Evolutionary conservation across 2,329 filamentous ascomycete species (phyloP).

Genomic region (Alternaria longipes): DNA sequence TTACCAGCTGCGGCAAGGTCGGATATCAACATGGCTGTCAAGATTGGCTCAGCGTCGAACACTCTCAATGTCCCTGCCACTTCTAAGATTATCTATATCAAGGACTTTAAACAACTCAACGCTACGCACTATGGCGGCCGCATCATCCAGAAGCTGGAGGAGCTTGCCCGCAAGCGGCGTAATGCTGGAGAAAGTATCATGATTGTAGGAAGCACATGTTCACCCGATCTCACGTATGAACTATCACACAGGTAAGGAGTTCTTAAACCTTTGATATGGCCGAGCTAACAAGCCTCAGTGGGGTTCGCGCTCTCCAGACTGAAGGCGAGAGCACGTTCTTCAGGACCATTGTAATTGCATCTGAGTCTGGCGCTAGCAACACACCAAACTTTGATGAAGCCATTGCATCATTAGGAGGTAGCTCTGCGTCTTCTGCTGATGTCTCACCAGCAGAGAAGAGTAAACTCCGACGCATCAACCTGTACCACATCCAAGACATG

Average conservation of each 20-base stretch:
- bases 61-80: conserved; percentile 41
- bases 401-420: conserved; percentile 16
- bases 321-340: conserved; percentile 45
- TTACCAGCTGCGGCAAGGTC: conserved; percentile 29
- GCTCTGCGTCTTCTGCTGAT: conserved; percentile 13
- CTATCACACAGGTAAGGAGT: conserved; percentile 47
- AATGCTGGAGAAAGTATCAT: conserved; percentile 75
- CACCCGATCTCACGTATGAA: conserved; percentile 58
- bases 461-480: conserved; percentile 63
- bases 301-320: conserved; percentile 58
- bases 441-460: conserved; percentile 26
- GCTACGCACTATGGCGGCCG: conserved; percentile 73
- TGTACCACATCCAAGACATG: conserved; percentile 72
- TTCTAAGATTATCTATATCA: conserved; percentile 77
- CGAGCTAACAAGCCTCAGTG: conserved; percentile 31
- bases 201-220: conserved; percentile 79
- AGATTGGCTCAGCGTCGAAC: conserved; percentile 28
- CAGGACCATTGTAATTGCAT: conserved; percentile 48
- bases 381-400: conserved; percentile 26
- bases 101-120: conserved; percentile 82
- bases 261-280: neutral
- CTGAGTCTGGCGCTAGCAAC: conserved; percentile 23
- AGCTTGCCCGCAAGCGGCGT: conserved; percentile 76
- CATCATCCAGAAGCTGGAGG: conserved; percentile 75
- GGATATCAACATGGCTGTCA: conserved; percentile 27